phyloP scores from a whole-genome alignment of 2,329 filamentous ascomycete species.

The Chaetomium strumarium region DNA sequence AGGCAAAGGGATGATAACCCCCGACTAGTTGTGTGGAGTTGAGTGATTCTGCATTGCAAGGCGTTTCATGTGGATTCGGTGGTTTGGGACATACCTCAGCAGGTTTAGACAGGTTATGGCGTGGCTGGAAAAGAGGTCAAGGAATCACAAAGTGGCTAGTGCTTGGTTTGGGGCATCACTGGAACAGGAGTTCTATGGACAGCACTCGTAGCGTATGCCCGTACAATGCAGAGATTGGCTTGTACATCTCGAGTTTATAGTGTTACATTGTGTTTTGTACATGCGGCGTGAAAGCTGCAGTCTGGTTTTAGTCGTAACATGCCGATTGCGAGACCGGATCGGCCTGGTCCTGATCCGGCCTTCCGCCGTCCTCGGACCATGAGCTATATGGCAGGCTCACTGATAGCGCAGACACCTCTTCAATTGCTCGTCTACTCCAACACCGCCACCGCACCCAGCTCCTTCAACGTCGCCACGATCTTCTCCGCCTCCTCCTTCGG shows the following conservation, averaged over 20 bases:
- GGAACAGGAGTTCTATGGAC: background rate
- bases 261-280: constrained; percentile 26
- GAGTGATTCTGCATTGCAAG: constrained; percentile 1
- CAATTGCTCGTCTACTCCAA: constrained; percentile 65
- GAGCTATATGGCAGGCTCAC: constrained; percentile 2
- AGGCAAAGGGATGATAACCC: constrained; percentile 10
- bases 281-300: constrained; percentile 18
- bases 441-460: constrained; percentile 75
- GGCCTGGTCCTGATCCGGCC: constrained; percentile 3
- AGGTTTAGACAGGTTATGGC: background rate
- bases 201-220: background rate
- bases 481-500: constrained; percentile 99
- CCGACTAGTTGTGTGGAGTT: background rate
- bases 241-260: constrained; percentile 20
- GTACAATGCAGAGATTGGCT: background rate
- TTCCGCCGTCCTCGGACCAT: constrained; percentile 6
- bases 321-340: constrained; percentile 11
- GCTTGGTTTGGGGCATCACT: background rate
- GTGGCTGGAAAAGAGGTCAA: background rate
- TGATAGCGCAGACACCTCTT: constrained; percentile 1
- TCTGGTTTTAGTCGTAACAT: constrained; percentile 17
- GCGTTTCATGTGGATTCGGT: background rate
- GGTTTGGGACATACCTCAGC: background rate
- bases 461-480: constrained; percentile 91
- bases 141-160: background rate